A percentile compares a stretch with the other conserved stretches of the same genome.
Conservation (phyloP, 2,329 filamentous ascomycete species). For the Lasiodiplodia gonubiensis region DNA sequence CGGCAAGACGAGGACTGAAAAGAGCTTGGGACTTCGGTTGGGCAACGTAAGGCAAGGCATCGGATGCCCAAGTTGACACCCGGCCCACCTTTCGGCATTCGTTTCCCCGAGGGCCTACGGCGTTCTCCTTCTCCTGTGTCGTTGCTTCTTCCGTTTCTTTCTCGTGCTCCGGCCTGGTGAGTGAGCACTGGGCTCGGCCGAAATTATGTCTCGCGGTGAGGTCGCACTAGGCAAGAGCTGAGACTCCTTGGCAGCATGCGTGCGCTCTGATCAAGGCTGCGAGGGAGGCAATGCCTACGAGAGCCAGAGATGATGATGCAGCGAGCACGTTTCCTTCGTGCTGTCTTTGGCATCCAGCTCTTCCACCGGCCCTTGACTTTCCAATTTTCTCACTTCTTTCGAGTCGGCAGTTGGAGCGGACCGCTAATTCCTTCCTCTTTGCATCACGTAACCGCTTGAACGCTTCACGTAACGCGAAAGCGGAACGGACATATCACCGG, state of each 20-base stretch:
- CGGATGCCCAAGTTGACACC: background rate
- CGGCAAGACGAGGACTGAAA: background rate
- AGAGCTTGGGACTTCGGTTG: background rate
- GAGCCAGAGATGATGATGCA: background rate
- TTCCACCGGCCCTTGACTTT: background rate
- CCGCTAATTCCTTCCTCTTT: background rate
- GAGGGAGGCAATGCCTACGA: background rate
- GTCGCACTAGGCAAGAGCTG: background rate
- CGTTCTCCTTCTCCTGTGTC: background rate
- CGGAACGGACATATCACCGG: background rate
- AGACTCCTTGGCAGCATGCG: background rate
- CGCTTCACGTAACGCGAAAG: background rate
- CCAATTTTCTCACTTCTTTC: background rate
- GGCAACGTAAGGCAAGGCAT: background rate
- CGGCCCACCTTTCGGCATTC: slow-evolving; percentile 6
- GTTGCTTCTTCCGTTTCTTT: background rate
- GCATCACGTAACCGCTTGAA: background rate
- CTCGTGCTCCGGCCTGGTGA: background rate
- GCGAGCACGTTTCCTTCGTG: background rate
- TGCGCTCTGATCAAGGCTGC: background rate
- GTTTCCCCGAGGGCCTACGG: background rate
- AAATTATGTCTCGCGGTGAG: background rate
- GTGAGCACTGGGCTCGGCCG: background rate
- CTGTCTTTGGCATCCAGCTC: background rate
- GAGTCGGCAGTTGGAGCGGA: background rate